phyloP scores from a whole-genome alignment of 495 filamentous ascomycete species.

The Thermochaetoides thermophila region DNA sequence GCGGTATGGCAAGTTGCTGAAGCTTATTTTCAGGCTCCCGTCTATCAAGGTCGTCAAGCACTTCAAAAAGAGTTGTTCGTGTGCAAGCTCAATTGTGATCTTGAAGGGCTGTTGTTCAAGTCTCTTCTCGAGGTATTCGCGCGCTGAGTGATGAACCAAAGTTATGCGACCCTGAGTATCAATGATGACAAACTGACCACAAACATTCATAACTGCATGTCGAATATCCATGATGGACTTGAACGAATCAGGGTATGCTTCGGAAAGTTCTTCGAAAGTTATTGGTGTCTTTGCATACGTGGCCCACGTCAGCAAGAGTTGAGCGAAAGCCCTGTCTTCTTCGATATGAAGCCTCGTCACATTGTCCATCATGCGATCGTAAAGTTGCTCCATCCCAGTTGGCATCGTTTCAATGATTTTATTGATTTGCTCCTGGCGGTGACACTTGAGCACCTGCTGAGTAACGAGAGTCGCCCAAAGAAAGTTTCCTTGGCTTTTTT shows the following conservation, averaged over 20 bases:
- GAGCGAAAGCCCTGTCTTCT: conserved; percentile 1
- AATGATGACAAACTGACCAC: conserved; percentile 5
- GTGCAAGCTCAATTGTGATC: neutral
- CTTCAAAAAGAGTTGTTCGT: neutral
- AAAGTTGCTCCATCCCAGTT: conserved; percentile 3
- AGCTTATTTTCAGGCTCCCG: conserved; percentile 2
- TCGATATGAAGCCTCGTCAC: neutral
- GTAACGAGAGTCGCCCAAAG: conserved; percentile 12
- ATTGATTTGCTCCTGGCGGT: conserved; percentile 1
- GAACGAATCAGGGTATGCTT: conserved; percentile 1
- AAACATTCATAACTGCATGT: conserved; percentile 2
- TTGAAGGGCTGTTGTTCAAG: neutral
- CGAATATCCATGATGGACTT: neutral
- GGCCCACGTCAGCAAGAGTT: conserved; percentile 2
- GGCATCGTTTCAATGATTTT: conserved; percentile 1
- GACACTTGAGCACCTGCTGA: conserved; percentile 1
- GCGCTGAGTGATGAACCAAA: conserved; percentile 3
- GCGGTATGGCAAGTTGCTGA: neutral
- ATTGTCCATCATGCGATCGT: conserved; percentile 4
- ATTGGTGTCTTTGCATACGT: conserved; percentile 1
- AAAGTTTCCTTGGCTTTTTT: conserved; percentile 13
- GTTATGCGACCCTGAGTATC: conserved; percentile 2
- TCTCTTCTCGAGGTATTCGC: conserved; percentile 2
- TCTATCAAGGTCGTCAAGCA: conserved; percentile 2
- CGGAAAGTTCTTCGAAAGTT: conserved; percentile 2